These are phyloP conservation scores for Colletotrichum musicola DNA, from an alignment of 2,329 filamentous ascomycete species.

Conservation along the genomic window DNA sequence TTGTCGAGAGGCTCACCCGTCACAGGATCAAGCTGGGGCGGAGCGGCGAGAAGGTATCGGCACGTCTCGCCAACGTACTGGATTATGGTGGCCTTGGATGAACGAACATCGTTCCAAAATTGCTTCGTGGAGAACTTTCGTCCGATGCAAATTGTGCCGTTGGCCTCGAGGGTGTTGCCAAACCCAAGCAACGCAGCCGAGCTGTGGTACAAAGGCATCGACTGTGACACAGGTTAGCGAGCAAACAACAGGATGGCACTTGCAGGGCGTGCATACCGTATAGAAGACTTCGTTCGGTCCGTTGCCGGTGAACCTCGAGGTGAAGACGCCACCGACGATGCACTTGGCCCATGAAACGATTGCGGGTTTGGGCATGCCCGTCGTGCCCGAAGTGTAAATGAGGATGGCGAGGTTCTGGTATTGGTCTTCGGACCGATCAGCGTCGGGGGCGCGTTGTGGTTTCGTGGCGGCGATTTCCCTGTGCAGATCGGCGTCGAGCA, in stretches of 20 bases:
- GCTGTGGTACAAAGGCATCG: constrained; percentile 91
- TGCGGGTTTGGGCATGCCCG: constrained; percentile 84
- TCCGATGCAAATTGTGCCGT: constrained; percentile 78
- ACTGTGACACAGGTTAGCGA: constrained; percentile 56
- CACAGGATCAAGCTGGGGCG: constrained; percentile 69
- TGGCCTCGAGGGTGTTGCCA: constrained; percentile 68
- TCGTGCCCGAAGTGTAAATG: constrained; percentile 90
- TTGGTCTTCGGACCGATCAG: constrained; percentile 63
- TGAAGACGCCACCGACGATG: constrained; percentile 65
- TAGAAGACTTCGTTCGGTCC: constrained; percentile 77
- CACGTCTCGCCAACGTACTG: constrained; percentile 93
- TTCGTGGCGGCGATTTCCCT: constrained; percentile 64
- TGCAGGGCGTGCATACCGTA: constrained; percentile 65
- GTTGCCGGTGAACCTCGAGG: constrained; percentile 68
- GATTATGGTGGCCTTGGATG: constrained; percentile 77
- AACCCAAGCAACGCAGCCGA: constrained; percentile 81
- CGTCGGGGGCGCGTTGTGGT: constrained; percentile 69
- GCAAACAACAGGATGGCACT: constrained; percentile 2
- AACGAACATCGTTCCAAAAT: constrained; percentile 84
- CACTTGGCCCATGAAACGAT: constrained; percentile 81
- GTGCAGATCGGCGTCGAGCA: constrained; percentile 71
- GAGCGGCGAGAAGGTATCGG: constrained; percentile 80
- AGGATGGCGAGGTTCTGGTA: constrained; percentile 74
- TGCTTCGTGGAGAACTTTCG: constrained; percentile 81
- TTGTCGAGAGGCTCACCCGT: constrained; percentile 79